Base-by-base conservation (phyloP, 1,139 yeast genomes). In the Hansenula anomala region DNA sequence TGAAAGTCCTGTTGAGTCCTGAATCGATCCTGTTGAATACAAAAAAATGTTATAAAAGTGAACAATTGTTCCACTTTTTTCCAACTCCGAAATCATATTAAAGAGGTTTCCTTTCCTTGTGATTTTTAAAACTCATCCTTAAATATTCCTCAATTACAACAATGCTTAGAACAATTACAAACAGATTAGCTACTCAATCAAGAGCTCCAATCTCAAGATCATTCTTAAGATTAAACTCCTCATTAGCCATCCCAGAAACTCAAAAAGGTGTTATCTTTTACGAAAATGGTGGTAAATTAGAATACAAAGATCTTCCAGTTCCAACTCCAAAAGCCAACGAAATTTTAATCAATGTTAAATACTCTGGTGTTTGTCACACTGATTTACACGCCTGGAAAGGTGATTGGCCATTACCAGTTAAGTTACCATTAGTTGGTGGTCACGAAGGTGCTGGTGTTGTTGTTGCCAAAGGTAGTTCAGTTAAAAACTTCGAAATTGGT, bases 361-460 rank as follows among this genome's bases (percentile, higher is more conserved):
- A 77, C 64, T 78, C 85, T n/a, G 83, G 84, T 63, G 83, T 78
- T 39, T 76, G 84, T 61, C 83, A 78, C 66, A 77, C 85, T 36
- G 84, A 78, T 57, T 68, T 78, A 56, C 84, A 78, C 60, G 83
- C 82, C 30, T 77, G 83, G 82, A 73, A 76, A 57, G 82, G 83
- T 59, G 83, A 78, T 59, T 75, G 83, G 83, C 82, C 84, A 42
- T 64, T 77, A 55, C 69, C 58, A 38, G 71, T 77, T 47, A 78
- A 78, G 58, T 67, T 78, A 51, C 87, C 80, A 36, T 70, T 75
- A 48, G 84, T 78, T 36, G 85, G 81, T 56, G 90, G 90, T 55
- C 90, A 82, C 60, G 90, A 82, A 66, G 92, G 92, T 67, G 88
- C 88, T 30, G 90, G 90, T 64, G 74, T 75, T 28, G 89, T 82